Evolutionary conservation across 2,329 filamentous ascomycete genomes (phyloP).

Genomic region (Cladosporium halotolerans): DNA sequence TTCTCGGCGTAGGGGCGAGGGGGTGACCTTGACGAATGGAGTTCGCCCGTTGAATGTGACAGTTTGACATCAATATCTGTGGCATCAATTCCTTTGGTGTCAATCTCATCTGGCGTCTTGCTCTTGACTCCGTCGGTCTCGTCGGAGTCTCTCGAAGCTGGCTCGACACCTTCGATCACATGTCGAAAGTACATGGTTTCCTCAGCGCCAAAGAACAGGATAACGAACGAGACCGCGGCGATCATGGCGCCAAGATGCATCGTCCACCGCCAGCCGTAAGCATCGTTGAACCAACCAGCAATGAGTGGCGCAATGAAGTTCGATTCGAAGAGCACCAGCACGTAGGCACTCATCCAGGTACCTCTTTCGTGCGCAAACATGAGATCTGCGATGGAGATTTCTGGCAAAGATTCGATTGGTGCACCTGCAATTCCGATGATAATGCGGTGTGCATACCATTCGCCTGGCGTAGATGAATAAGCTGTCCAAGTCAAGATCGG

Average conservation of each 20-base stretch:
- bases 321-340: slow-evolving; percentile 18
- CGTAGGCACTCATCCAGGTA: slow-evolving; percentile 25
- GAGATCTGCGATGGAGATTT: slow-evolving; percentile 24
- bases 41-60: too few species aligned
- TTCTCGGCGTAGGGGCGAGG: slow-evolving; percentile 26
- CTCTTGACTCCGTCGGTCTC: slow-evolving; percentile 11
- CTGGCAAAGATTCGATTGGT: slow-evolving; percentile 45
- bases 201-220: slow-evolving; percentile 55
- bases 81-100: not conserved
- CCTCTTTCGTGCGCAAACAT: slow-evolving; percentile 28
- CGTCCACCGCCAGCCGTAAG: slow-evolving; percentile 46
- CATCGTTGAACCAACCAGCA: slow-evolving; percentile 46
- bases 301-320: slow-evolving; percentile 36
- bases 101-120: slow-evolving; percentile 7
- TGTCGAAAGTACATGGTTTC: slow-evolving; percentile 47
- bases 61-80: too few species aligned
- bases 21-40: too few species aligned
- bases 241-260: slow-evolving; percentile 50
- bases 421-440: slow-evolving; percentile 44
- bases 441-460: slow-evolving; percentile 44
- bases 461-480: slow-evolving; percentile 38
- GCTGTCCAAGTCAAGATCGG: slow-evolving; percentile 40
- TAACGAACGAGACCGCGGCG: slow-evolving; percentile 42
- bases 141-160: not conserved
- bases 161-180: slow-evolving; percentile 19